Percentiles rank a stretch among this genome's conserved stretches.
These are phyloP conservation scores for Castanopsis chinensis DNA, from an alignment of 306 rosid genomes.

Conservation along the genomic window DNA sequence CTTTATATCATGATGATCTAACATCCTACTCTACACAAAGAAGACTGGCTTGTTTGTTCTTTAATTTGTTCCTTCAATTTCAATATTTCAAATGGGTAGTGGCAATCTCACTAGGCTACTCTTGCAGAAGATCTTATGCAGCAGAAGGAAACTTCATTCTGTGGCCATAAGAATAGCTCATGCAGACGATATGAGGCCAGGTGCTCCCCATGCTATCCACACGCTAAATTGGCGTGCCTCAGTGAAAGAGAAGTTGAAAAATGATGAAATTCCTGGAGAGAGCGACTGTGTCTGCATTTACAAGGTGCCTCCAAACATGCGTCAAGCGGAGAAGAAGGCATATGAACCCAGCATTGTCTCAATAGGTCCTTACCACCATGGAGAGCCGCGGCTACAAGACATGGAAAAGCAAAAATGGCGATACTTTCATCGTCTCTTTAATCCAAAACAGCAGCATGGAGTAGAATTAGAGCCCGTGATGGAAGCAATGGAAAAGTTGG, in stretches of 20 bases:
- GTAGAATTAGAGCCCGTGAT: slow-evolving; percentile 14
- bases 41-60: background rate
- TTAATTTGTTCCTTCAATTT: background rate
- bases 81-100: background rate
- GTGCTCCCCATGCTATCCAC: background rate
- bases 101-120: background rate
- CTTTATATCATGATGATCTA: too few relatives aligned
- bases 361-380: slow-evolving; percentile 35
- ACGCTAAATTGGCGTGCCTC: background rate
- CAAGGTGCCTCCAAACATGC: background rate
- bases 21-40: too few relatives aligned
- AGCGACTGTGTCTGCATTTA: background rate
- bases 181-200: background rate
- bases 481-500: slow-evolving; percentile 16
- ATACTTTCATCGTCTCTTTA: slow-evolving; percentile 22
- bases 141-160: background rate
- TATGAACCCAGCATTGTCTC: slow-evolving; percentile 12
- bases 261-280: background rate
- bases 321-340: background rate
- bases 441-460: background rate
- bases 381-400: slow-evolving; percentile 9
- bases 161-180: background rate
- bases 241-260: background rate
- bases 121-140: background rate
- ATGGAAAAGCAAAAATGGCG: slow-evolving; percentile 22